Conservation (phyloP, 2,329 filamentous ascomycete species). For the Pseudogymnoascus destructans region DNA sequence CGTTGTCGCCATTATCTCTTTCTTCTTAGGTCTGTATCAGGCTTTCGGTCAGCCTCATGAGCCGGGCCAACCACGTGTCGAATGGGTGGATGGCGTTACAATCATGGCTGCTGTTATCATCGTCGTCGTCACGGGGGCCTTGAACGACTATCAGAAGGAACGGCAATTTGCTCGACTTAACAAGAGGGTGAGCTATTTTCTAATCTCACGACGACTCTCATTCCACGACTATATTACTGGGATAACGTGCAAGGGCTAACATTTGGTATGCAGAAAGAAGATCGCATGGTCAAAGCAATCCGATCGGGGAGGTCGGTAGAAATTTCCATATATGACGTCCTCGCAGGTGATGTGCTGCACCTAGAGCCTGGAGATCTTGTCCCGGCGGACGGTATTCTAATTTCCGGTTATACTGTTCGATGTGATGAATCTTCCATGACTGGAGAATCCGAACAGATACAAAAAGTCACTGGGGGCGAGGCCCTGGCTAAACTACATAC, state of each 20-base stretch:
- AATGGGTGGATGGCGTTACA: too few species aligned
- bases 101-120: too few species aligned
- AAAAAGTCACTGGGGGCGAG: constrained; percentile 51
- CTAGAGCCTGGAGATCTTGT: constrained; percentile 62
- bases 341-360: constrained; percentile 62
- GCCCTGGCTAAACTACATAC: constrained; percentile 50
- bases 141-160: not conserved
- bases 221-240: not conserved
- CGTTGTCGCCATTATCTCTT: too few species aligned
- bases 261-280: constrained; percentile 67
- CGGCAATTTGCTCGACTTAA: not conserved
- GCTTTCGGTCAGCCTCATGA: too few species aligned
- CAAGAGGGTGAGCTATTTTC: not conserved
- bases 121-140: too few species aligned
- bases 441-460: constrained; percentile 60
- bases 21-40: too few species aligned
- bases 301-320: constrained; percentile 60
- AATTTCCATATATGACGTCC: constrained; percentile 55
- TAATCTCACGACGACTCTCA: not conserved
- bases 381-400: constrained; percentile 58
- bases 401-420: constrained; percentile 52
- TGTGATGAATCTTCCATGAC: constrained; percentile 67
- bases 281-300: constrained; percentile 59
- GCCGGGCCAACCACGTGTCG: too few species aligned
- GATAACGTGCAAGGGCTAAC: constrained; percentile 36